Conservation (phyloP, 2,329 filamentous ascomycete genomes). For the Gremmenia infestans region DNA sequence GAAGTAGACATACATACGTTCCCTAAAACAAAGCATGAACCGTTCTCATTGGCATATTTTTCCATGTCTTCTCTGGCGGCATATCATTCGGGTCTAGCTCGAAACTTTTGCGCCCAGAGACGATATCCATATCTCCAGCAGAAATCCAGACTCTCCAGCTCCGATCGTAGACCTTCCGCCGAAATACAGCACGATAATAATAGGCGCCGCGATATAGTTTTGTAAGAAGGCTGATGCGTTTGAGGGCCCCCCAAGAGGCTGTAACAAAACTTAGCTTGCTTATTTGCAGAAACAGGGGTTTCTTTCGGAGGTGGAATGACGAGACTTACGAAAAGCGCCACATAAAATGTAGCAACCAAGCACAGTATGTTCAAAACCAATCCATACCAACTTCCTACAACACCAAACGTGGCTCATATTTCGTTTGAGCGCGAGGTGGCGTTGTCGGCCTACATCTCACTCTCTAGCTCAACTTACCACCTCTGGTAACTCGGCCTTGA, state of each 20-base stretch:
- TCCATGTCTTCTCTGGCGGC: constrained; percentile 32
- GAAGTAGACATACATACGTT: not conserved
- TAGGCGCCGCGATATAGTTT: constrained; percentile 48
- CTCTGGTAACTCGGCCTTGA: constrained; percentile 41
- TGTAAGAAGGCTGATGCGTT: constrained; percentile 52
- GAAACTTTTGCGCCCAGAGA: constrained; percentile 10
- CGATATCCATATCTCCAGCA: constrained; percentile 19
- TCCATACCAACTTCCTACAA: constrained; percentile 64
- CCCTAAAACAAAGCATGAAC: constrained; percentile 35
- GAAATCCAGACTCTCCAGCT: constrained; percentile 29
- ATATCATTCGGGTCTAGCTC: constrained; percentile 28
- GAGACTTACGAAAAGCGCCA: constrained; percentile 33
- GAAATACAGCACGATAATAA: constrained; percentile 52
- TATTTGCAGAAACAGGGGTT: not conserved
- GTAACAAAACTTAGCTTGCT: not conserved
- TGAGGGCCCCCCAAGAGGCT: constrained; percentile 42
- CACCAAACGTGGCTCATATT: constrained; percentile 43
- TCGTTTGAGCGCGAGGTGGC: too few relatives aligned
- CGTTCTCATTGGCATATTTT: constrained; percentile 34
- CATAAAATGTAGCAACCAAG: constrained; percentile 48
- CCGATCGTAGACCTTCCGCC: constrained; percentile 55
- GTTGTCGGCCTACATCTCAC: too few relatives aligned
- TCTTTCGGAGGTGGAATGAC: not conserved
- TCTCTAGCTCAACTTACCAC: too few relatives aligned
- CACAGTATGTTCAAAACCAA: constrained; percentile 63